Base-by-base conservation (phyloP, 352 stramenopile species). In the Phytophthora capsici region DNA sequence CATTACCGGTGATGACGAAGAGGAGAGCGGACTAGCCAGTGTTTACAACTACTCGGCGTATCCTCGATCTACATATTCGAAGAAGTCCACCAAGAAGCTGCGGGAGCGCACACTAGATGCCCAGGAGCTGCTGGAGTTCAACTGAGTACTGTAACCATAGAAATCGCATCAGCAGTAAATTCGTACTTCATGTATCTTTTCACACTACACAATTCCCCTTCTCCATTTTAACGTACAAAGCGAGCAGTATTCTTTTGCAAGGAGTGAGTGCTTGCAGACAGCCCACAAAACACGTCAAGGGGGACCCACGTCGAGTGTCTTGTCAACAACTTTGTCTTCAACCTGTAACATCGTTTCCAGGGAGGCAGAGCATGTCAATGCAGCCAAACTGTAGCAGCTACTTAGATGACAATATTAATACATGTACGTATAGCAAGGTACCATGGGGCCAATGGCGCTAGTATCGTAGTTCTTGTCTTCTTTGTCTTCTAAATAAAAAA, bases 31-130 rank as follows among this genome's bases (percentile, higher is more conserved):
- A 6, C 23, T 61, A 12, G 25, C 59, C 19, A 75, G 50, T 52
- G 77, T 87, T 38, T 88, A 89, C 76, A 87, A 90, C 58, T 89
- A 81, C 51, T 71, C 73, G 4, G 69, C 89, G 37, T 87, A 88
- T 45, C 57, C 75, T 10, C 74, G 71, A 8, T 56, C 69, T 19
- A 66, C 53, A 8, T 71, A 74, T 19, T n/a, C 50, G 6, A 84
- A 82, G 37, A 82, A 82, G 36, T 66, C 77, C 9, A 67, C 73
- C 32, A 90, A 86, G 54, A 88, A 90, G 40, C 49, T 57, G 10
- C 66, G 78, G 47, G 80, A 84, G 38, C 75, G 73, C 25, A 44
- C 40, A 4, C 19, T 76, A 20, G 78, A 83, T 34, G 58, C 46
- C 23, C 63, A 73, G 32, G 80, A 86, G 47, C 56, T 83, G 25